Evolutionary conservation across 805 yeast species (phyloP).

Genomic region (Saccharomycopsis guyanensis): DNA sequence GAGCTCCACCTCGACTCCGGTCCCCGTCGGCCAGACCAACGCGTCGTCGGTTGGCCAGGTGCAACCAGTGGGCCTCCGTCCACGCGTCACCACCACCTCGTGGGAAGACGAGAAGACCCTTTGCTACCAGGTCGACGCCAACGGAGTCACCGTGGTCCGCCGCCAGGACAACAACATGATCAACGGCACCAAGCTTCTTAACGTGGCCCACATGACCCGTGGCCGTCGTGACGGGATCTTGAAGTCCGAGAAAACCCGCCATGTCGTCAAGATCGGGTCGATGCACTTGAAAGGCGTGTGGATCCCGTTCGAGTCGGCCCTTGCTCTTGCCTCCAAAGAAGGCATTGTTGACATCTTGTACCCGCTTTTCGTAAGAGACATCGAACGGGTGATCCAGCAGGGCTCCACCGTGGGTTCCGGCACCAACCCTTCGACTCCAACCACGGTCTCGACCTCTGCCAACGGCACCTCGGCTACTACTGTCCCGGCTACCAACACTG

Average conservation of each 20-base stretch:
- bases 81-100: conserved; percentile 63
- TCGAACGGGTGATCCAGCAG: conserved; percentile 30
- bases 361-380: conserved; percentile 59
- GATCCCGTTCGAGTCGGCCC: conserved; percentile 68
- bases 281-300: conserved; percentile 72
- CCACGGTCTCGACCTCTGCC: not conserved
- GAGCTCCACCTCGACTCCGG: conserved; percentile 20
- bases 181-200: conserved; percentile 61
- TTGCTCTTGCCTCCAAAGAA: conserved; percentile 62
- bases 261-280: conserved; percentile 67
- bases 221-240: conserved; percentile 67
- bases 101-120: conserved; percentile 71
- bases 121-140: conserved; percentile 66
- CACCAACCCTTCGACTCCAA: not conserved
- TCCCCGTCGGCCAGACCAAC: conserved; percentile 22
- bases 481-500: conserved; percentile 5
- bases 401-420: not conserved
- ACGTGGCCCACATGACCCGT: conserved; percentile 67
- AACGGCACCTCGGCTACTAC: conserved; percentile 3
- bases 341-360: conserved; percentile 51
- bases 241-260: conserved; percentile 57
- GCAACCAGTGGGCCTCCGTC: conserved; percentile 40
- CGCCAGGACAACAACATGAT: conserved; percentile 68
- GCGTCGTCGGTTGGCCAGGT: conserved; percentile 29
- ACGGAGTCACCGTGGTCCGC: conserved; percentile 58